These are phyloP conservation scores for Suillus bovinus DNA, from an alignment of 768 basidiomycete species.

Conservation along the genomic window DNA sequence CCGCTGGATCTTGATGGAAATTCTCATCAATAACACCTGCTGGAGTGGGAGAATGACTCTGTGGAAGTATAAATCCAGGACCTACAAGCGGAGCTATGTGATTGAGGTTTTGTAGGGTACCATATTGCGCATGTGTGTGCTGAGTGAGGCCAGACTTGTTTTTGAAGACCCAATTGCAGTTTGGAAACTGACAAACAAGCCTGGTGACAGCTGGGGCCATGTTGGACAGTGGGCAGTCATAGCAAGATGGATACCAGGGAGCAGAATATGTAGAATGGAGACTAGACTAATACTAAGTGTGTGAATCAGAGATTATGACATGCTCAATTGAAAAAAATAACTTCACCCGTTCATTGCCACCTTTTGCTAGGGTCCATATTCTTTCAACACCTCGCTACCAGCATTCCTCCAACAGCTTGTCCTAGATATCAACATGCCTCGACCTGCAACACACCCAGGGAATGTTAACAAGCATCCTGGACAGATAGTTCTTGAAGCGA, in stretches of 20 bases:
- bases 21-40: neutral
- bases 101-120: neutral
- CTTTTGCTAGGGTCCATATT: neutral
- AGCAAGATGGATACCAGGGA: neutral
- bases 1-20: rapidly evolving
- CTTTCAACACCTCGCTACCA: neutral
- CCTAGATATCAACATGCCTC: neutral
- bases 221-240: neutral
- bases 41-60: neutral
- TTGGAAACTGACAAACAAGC: neutral
- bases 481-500: neutral
- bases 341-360: neutral
- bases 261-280: neutral
- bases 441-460: neutral
- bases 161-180: neutral
- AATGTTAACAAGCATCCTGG: slow-evolving; percentile 1
- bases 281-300: neutral
- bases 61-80: neutral
- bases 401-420: neutral
- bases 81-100: neutral
- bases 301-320: neutral
- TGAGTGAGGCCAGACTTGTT: slow-evolving; percentile 5
- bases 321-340: neutral
- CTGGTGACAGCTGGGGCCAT: neutral
- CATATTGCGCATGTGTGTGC: neutral